Evolutionary conservation across 2,329 filamentous ascomycete species (phyloP).

Genomic region (Clonostachys chloroleuca): DNA sequence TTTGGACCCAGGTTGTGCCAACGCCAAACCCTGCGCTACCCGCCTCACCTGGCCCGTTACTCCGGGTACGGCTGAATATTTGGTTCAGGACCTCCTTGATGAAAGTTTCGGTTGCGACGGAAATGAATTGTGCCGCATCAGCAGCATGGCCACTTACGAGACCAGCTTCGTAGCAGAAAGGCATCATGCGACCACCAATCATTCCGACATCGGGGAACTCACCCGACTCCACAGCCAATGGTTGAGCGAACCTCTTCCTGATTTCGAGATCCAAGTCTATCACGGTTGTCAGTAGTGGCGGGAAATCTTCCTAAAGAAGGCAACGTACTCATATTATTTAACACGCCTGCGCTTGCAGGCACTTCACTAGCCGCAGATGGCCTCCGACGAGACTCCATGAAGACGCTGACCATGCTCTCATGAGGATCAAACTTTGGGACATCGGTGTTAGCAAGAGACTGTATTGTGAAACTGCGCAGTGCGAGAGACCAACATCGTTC

Average conservation of each 20-base stretch:
- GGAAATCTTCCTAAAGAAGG: background rate
- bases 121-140: conserved; percentile 61
- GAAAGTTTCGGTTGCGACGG: conserved; percentile 61
- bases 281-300: conserved; percentile 9
- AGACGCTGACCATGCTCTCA: conserved; percentile 47
- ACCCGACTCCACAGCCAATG: conserved; percentile 62
- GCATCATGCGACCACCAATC: conserved; percentile 62
- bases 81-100: conserved; percentile 62
- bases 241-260: conserved; percentile 59
- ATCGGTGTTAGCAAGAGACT: conserved; percentile 9
- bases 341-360: conserved; percentile 60
- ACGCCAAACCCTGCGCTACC: conserved; percentile 60
- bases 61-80: conserved; percentile 59
- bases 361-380: conserved; percentile 49
- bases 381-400: conserved; percentile 44
- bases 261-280: conserved; percentile 64
- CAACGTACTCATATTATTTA: conserved; percentile 74
- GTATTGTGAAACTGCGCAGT: background rate
- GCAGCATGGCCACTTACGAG: conserved; percentile 52
- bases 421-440: conserved; percentile 44
- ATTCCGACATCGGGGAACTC: conserved; percentile 64
- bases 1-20: conserved; percentile 70
- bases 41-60: conserved; percentile 60
- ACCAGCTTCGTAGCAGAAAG: conserved; percentile 64
- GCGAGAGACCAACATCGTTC: conserved; percentile 49